Evolutionary conservation across 345 rosid genomes (phyloP), one percentile per base, ranked within the genome.

Genomic region (Noccaea bulbosa): DNA sequence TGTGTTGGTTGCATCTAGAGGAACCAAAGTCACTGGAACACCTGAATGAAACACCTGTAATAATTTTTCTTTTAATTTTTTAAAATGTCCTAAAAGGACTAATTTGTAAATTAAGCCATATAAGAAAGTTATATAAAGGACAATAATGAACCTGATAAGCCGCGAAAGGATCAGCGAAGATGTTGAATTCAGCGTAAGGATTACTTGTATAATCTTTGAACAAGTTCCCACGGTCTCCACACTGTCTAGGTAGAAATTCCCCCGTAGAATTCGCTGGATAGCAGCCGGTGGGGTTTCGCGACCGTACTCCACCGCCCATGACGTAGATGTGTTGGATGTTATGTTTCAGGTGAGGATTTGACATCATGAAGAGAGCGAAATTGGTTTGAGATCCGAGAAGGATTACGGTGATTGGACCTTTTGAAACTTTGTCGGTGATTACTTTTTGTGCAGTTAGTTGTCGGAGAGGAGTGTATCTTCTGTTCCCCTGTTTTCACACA

Each of bases 291-390:
- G 89, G 91, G 57, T 88, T 88, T 46, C 30, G 58, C 0, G 89
- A 81, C 74, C 90, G 80, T 70, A 93, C 92, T 4, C 91, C 93
- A 35, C 98, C 98, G 5, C 97, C 98, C 98, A 93, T 93, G 2
- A 85, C 66, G 62, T 85, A 93, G 34, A 90, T 83, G 24, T 84
- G 93, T 84, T 90, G 76, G 51, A 93, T 65, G 68, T 93, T 87
- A 68, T 82, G 85, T 88, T 84, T 88, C 5, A 93, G 70, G 43
- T 86, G 81, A 2, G 96, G 97, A 47, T 90, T 81, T 27, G 75
- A 86, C 97, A 93, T 87, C 47, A 93, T 84, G 65, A 93, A 90
- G 24, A 90, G 65, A 16, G 76, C 98, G 8, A 90, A 34, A 73
- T 93, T 93, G 1, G 98, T 93, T 77, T 86, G 96, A 64, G 86